Percentiles rank a stretch among this genome's conserved stretches.
Conservation (phyloP, 2,329 filamentous ascomycete genomes). For the Colletotrichum theobromicola region DNA sequence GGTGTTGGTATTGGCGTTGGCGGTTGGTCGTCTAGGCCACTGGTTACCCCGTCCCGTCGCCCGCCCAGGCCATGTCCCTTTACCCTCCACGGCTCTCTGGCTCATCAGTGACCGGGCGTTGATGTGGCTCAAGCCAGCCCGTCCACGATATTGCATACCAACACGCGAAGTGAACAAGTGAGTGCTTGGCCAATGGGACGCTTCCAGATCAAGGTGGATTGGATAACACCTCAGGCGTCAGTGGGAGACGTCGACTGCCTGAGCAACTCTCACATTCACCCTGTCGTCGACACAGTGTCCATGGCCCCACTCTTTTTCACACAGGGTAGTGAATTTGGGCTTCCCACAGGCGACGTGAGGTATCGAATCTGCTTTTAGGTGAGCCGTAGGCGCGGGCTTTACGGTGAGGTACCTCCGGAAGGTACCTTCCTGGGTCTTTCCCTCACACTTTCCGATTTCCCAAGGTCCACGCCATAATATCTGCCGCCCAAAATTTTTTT, state of each 20-base stretch:
- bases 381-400: neutral
- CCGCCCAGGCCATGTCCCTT: neutral
- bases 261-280: neutral
- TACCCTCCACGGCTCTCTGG: neutral
- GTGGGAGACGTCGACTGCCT: neutral
- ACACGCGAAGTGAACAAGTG: neutral
- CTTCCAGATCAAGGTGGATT: neutral
- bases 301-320: neutral
- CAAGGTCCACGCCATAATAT: conserved; percentile 21
- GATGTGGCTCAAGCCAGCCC: neutral
- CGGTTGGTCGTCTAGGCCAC: neutral
- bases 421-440: conserved; percentile 15
- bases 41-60: neutral
- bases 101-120: neutral
- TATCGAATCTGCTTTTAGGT: neutral
- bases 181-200: neutral
- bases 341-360: neutral
- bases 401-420: conserved; percentile 5
- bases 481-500: conserved; percentile 23
- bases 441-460: conserved; percentile 5
- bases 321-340: neutral
- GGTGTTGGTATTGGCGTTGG: neutral
- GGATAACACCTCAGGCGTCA: neutral
- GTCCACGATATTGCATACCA: neutral
- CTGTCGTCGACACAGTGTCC: neutral